Base-by-base conservation (phyloP, 2,329 filamentous ascomycete genomes). In the Sarocladium oryzae region DNA sequence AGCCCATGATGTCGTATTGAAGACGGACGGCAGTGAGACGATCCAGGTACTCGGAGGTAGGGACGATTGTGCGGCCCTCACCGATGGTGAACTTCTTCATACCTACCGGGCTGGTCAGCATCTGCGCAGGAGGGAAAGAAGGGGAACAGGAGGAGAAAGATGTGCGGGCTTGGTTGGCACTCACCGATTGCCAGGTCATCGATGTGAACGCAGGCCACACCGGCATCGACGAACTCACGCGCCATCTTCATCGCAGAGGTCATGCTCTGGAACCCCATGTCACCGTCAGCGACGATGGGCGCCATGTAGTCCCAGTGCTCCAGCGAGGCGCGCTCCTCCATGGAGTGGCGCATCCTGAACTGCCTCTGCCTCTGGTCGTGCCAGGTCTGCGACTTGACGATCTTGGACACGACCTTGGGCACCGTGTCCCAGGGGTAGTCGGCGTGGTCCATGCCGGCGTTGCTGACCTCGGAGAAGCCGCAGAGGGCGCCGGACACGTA, bases 41-140 rank as follows among this genome's bases (percentile, higher is more conserved):
- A 24, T 62, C 57, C 2, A 69, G 52, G 40, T 70, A 71, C 52
- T 71, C 69, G 52, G 60, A 62, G 0, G 67, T 70, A 2, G 69
- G 67, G 4, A 72, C 66, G 0, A 72, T 59, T 0, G 69, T 71
- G 4, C 67, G 58, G 2, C 68, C 69, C 49, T 70, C 60, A 1
- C 69, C 68, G 15, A 66, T 61, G 1, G 69, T 72, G 49, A 71
- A 72, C 56, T 71, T 72, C 58, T 72, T 71, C 57, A 70, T 61
- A 5, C 69, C 69, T 40, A n/a, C n/a, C n/a, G n/a, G n/a, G n/a
- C 8, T 32, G n/a, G n/a, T n/a, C n/a, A n/a, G n/a, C n/a, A n/a
- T n/a, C n/a, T n/a, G n/a, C n/a, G n/a, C n/a, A n/a, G n/a, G n/a
- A n/a, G n/a, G n/a, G n/a, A n/a, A n/a, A n/a, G n/a, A n/a, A n/a